Base-by-base conservation (phyloP, 31 red algal species). In the Porphyra umbilicalis region DNA sequence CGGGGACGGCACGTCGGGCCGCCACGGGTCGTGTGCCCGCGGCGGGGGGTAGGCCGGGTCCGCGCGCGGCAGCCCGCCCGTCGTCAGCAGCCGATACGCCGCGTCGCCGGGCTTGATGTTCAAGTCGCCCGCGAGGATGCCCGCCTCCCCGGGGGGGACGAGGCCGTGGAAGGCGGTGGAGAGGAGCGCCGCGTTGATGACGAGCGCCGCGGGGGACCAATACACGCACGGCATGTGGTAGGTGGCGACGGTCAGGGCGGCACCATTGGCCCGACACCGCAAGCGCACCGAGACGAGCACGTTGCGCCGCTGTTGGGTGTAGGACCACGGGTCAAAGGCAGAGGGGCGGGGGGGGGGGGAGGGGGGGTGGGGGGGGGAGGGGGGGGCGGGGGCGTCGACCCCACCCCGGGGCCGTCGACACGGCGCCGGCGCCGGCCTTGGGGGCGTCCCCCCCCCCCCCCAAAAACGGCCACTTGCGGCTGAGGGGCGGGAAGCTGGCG, bases 171-270 rank as follows among this genome's bases (percentile, higher is more conserved):
- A 90, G 32, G 76, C 80, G 31, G 81, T 68, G 6, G 89, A 88
- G 18, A 81, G 83, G n/a, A 96, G 76, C 25, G 86, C 94, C 2
- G 84, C 77, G 81, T 96, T 88, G 57, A 96, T 96, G 79, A 90
- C 34, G 89, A 96, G 92, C 35, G 89, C 89, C 0, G 87, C 78
- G 32, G 94, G 94, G 16, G 90, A 90, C 84, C 84, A 96, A 80
- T 75, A 96, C 38, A 84, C 84, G 39, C 94, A 96, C 14, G 94
- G 94, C 94, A 96, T 96, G 76, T 96, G 94, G 80, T 96, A 96
- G 9, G 89, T 96, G 6, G 80, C 87, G 35, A 92, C 87, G 44
- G 88, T 91, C 77, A 96, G 75, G 8, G 78, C 85, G 2, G 87
- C 88, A 1, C 94, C 94, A 76, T 90, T 92, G 25, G 84, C 87